phyloP scores from a whole-genome alignment of 1,139 yeast species.

The Zygosaccharomyces sapae region DNA sequence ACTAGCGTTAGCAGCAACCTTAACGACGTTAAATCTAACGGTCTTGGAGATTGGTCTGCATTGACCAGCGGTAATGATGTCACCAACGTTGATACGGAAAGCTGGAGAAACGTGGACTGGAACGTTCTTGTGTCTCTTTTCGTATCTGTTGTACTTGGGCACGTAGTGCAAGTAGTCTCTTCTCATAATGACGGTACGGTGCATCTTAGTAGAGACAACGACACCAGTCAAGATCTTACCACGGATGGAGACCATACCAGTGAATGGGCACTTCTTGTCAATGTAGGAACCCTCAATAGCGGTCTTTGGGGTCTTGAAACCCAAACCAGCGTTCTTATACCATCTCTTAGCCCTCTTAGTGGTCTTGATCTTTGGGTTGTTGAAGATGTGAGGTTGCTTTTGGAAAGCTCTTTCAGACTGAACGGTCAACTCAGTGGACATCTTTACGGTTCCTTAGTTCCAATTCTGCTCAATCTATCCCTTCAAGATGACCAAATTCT shows the following conservation, averaged over 20 bases:
- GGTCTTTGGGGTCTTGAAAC: constrained; percentile 99
- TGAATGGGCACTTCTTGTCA: constrained; percentile 99
- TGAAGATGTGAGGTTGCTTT: constrained; percentile 99
- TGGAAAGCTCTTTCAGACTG: constrained; percentile 99
- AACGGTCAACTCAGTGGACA: constrained; percentile 99
- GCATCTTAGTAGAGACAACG: constrained; percentile 99
- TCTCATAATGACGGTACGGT: constrained; percentile 99
- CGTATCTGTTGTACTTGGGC: constrained; percentile 99
- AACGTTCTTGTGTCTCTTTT: constrained; percentile 99
- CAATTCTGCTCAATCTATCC: constrained; percentile 13
- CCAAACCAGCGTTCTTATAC: constrained; percentile 99
- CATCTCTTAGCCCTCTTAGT: constrained; percentile 99
- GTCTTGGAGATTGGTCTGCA: constrained; percentile 99
- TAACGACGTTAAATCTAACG: constrained; percentile 98
- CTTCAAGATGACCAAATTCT: neutral
- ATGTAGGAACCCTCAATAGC: constrained; percentile 99
- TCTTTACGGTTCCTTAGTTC: constrained; percentile 44
- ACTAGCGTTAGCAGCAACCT: constrained; percentile 85
- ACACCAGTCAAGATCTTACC: constrained; percentile 98
- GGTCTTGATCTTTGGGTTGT: constrained; percentile 99
- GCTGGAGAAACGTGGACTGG: constrained; percentile 99
- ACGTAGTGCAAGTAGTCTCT: constrained; percentile 99
- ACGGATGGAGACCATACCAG: constrained; percentile 95
- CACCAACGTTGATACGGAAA: constrained; percentile 99
- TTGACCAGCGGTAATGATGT: constrained; percentile 98